Percentiles rank a stretch among this genome's conserved stretches.
Conservation (phyloP, 805 yeast genomes). For the Candida qinlingensis region DNA sequence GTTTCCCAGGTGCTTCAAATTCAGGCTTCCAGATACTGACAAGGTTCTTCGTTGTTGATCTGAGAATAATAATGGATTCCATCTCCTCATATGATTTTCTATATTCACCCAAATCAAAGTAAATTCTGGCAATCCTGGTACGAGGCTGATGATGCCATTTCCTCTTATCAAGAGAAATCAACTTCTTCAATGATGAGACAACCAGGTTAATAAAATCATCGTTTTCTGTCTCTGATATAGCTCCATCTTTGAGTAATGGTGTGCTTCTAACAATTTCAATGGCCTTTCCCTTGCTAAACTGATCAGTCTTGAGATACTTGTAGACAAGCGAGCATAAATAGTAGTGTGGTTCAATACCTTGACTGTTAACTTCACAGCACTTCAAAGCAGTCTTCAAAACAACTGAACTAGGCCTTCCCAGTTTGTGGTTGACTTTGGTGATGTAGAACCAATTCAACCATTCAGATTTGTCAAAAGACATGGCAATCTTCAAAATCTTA, state of each 20-base stretch:
- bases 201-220: conserved; percentile 32
- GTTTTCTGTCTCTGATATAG: conserved; percentile 24
- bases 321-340: conserved; percentile 49
- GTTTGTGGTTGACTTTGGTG: conserved; percentile 54
- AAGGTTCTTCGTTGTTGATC: conserved; percentile 62
- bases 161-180: conserved; percentile 62
- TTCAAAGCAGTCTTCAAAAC: conserved; percentile 38
- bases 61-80: conserved; percentile 56
- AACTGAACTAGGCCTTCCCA: conserved; percentile 27
- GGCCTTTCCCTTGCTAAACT: conserved; percentile 35
- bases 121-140: conserved; percentile 62
- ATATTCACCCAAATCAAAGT: conserved; percentile 44
- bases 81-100: conserved; percentile 60
- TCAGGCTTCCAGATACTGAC: conserved; percentile 94
- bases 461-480: conserved; percentile 36
- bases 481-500: conserved; percentile 43
- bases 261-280: conserved; percentile 32
- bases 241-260: conserved; percentile 21
- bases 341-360: conserved; percentile 73
- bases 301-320: conserved; percentile 43
- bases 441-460: conserved; percentile 61
- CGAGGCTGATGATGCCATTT: conserved; percentile 91
- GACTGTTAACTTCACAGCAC: conserved; percentile 38
- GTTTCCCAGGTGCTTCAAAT: conserved; percentile 86
- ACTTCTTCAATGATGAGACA: conserved; percentile 39